Percentiles rank a stretch among this genome's conserved stretches.
These are phyloP conservation scores for Telfairia occidentalis DNA, from an alignment of 331 rosid genomes.

Conservation along the genomic window DNA sequence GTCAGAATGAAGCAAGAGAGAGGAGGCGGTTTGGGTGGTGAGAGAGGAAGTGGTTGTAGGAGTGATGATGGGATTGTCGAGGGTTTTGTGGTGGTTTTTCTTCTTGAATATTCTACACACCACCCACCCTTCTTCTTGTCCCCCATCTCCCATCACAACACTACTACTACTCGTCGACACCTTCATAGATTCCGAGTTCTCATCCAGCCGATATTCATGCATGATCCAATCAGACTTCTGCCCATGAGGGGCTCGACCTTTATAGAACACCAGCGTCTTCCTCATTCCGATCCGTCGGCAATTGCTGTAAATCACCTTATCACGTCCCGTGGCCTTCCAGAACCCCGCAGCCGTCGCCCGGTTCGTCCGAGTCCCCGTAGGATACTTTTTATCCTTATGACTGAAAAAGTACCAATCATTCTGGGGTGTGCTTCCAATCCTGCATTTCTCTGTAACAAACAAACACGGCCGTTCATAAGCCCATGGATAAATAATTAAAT, in stretches of 20 bases:
- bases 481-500: too few relatives aligned
- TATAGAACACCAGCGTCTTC: slow-evolving; percentile 11
- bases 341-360: slow-evolving; percentile 1
- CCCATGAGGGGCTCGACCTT: slow-evolving; percentile 7
- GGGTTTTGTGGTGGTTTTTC: slow-evolving; percentile 68
- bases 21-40: slow-evolving; percentile 25
- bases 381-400: slow-evolving; percentile 14
- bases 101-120: slow-evolving; percentile 89
- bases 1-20: slow-evolving; percentile 29
- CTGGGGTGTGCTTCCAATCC: slow-evolving; percentile 9
- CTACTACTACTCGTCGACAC: background rate
- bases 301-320: slow-evolving; percentile 6
- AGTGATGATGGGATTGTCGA: slow-evolving; percentile 35
- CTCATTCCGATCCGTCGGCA: slow-evolving; percentile 9
- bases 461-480: too few relatives aligned
- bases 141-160: slow-evolving; percentile 36
- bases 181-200: background rate
- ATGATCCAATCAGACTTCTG: slow-evolving; percentile 12
- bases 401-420: slow-evolving; percentile 13
- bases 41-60: slow-evolving; percentile 12
- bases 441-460: background rate
- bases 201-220: slow-evolving; percentile 15
- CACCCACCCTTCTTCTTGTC: slow-evolving; percentile 89
- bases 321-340: slow-evolving; percentile 15
- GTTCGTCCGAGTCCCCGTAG: slow-evolving; percentile 3